These are phyloP conservation scores for Sergeia podlipaevii DNA, from an alignment of 208 protist genomes.

Conservation along the genomic window DNA sequence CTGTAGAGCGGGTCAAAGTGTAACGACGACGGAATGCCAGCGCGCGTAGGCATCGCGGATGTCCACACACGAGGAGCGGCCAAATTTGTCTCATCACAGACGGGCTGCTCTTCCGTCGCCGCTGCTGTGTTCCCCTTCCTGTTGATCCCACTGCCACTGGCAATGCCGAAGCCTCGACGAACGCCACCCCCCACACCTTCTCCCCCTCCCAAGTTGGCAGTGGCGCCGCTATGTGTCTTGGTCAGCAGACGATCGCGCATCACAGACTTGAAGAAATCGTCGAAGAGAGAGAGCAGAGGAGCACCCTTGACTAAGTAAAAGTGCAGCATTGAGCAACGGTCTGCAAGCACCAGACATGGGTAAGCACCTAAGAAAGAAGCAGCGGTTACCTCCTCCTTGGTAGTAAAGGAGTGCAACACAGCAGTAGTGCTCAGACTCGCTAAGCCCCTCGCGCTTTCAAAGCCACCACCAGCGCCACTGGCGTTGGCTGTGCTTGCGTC, in stretches of 20 bases:
- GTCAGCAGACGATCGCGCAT: conserved; percentile 14
- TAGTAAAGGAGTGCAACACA: conserved; percentile 49
- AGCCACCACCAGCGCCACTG: background rate
- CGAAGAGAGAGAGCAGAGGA: conserved; percentile 40
- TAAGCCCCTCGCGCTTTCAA: background rate
- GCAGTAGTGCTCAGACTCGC: conserved; percentile 10
- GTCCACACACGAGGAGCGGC: background rate
- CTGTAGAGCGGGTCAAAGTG: conserved; percentile 57
- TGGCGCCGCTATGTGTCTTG: background rate
- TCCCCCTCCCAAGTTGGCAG: background rate
- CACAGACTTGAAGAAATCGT: conserved; percentile 48
- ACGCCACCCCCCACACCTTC: background rate
- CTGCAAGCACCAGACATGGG: conserved; percentile 66
- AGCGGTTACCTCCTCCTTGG: conserved; percentile 51
- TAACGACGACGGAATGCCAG: conserved; percentile 38
- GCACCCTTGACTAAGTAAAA: conserved; percentile 68
- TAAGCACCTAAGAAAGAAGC: conserved; percentile 66
- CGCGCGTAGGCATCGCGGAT: conserved; percentile 1
- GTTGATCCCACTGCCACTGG: background rate
- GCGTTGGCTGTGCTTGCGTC: conserved; percentile 28
- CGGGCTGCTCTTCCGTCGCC: background rate
- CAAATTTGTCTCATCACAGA: conserved; percentile 25
- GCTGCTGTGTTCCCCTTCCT: background rate
- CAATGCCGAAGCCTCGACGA: background rate
- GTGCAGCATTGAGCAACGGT: conserved; percentile 35